phyloP scores from a whole-genome alignment of 75 land plant species.

The Cryptomeria japonica region DNA sequence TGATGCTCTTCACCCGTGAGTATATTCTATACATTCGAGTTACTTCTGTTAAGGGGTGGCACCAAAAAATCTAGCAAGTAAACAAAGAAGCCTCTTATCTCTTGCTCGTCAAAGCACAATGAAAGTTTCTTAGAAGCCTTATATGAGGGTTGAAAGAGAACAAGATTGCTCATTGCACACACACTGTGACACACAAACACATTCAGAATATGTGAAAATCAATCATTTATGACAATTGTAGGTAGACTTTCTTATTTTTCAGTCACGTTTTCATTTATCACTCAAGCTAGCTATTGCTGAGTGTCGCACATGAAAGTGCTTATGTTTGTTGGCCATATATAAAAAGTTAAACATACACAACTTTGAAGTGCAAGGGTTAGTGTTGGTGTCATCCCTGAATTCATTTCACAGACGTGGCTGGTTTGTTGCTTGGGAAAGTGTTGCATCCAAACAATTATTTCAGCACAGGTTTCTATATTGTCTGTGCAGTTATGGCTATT shows the following conservation, averaged over 20 bases:
- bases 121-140: neutral
- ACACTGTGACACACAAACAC: neutral
- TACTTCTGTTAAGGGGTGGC: neutral
- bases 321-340: neutral
- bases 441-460: neutral
- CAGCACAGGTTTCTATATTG: neutral
- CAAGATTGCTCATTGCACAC: neutral
- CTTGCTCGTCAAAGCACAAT: neutral
- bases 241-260: neutral
- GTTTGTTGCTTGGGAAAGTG: neutral
- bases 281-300: neutral
- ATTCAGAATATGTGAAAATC: neutral
- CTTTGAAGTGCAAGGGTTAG: constrained; percentile 1
- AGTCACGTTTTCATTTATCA: neutral
- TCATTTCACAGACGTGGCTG: neutral
- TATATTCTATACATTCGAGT: constrained; percentile 18
- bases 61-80: neutral
- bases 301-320: neutral
- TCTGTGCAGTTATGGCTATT: constrained; percentile 85
- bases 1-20: constrained; percentile 98
- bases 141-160: neutral
- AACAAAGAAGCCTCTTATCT: neutral
- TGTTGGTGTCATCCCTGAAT: neutral
- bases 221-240: neutral
- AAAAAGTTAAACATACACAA: neutral